A percentile compares a stretch with the other conserved stretches of the same genome.
phyloP scores from a whole-genome alignment of 164 flowering plant genomes.

The Euptelea pleiosperma region DNA sequence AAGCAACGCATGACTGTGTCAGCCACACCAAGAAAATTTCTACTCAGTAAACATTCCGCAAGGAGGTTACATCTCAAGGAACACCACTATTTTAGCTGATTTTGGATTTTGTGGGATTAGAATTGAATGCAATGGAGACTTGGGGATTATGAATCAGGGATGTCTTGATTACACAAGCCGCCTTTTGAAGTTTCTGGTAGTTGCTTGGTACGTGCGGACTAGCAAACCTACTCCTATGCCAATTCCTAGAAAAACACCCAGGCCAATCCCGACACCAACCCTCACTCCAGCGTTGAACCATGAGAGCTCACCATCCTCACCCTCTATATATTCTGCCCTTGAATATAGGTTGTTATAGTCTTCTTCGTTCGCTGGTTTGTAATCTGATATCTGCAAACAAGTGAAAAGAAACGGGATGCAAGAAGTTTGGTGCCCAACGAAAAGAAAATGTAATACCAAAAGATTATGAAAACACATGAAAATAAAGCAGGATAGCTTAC shows the following conservation, averaged over 20 bases:
- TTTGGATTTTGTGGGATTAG: too few relatives aligned
- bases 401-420: not conserved
- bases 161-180: constrained; percentile 30
- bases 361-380: constrained; percentile 41
- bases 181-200: constrained; percentile 54
- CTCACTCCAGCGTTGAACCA: too few relatives aligned
- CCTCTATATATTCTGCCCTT: constrained; percentile 50
- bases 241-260: constrained; percentile 66
- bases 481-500: too few relatives aligned
- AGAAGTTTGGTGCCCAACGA: not conserved
- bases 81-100: too few relatives aligned
- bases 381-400: constrained; percentile 31
- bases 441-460: not conserved
- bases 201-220: constrained; percentile 64
- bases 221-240: constrained; percentile 75
- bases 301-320: constrained; percentile 70
- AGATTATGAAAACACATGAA: not conserved
- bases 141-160: too few relatives aligned
- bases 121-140: too few relatives aligned
- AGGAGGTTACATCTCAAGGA: too few relatives aligned
- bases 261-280: constrained; percentile 79
- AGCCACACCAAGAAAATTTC: too few relatives aligned
- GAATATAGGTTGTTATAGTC: constrained; percentile 45
- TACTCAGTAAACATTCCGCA: too few relatives aligned
- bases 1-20: too few relatives aligned